Percentiles rank a stretch among this genome's conserved stretches.
Evolutionary conservation across 148 eudicot genomes (phyloP).

Genomic region (Mesembryanthemum crystallinum): DNA sequence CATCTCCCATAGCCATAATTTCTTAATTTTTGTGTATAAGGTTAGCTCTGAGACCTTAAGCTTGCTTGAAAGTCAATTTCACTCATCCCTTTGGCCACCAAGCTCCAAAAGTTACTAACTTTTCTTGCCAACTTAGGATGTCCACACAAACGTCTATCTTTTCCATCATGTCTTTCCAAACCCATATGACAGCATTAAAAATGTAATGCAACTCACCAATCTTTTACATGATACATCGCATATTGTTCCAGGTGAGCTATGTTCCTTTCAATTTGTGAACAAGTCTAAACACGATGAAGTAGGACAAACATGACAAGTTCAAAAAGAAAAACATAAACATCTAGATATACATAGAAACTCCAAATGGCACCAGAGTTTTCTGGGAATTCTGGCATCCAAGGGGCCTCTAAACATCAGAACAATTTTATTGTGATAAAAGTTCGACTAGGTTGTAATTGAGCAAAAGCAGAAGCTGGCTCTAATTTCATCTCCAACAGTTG

Average conservation of each 20-base stretch:
- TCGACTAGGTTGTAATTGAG: not conserved
- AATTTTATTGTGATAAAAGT: not conserved
- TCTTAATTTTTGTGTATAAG: not conserved
- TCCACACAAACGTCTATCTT: not conserved
- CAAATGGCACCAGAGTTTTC: not conserved
- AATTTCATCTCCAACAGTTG: not conserved
- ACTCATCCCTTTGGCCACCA: not conserved
- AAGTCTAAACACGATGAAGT: not conserved
- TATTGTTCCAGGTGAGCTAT: too few species aligned
- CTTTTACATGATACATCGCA: not conserved
- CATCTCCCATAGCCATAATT: not conserved
- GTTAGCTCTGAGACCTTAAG: not conserved
- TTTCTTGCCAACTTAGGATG: slow-evolving; percentile 3
- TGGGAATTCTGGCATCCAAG: not conserved
- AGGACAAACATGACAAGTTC: not conserved
- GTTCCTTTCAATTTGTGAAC: not conserved
- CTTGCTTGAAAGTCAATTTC: not conserved
- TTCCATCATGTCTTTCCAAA: too few species aligned
- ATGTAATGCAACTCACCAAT: not conserved
- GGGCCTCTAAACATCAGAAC: not conserved
- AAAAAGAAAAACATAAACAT: not conserved
- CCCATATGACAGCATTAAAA: not conserved
- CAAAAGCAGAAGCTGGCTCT: not conserved
- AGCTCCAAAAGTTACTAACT: not conserved
- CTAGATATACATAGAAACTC: not conserved